Evolutionary conservation across 2,329 filamentous ascomycete genomes (phyloP).

Genomic region (Colletotrichum sp.): DNA sequence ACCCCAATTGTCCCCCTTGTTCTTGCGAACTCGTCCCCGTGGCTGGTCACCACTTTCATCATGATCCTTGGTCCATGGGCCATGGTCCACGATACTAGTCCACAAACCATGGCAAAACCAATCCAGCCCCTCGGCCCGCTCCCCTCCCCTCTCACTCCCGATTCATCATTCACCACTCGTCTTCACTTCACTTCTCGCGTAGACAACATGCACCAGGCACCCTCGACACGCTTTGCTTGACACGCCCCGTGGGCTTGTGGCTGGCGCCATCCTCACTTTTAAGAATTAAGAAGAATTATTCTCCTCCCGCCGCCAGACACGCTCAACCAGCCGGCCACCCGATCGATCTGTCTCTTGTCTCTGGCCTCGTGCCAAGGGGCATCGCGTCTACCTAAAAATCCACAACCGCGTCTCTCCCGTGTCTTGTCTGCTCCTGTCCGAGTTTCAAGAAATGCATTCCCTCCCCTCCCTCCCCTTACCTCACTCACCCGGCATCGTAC

Average conservation of each 20-base stretch:
- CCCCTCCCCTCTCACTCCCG: not conserved
- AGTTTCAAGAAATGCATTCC: not conserved
- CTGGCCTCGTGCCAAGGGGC: not conserved
- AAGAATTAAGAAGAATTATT: not conserved
- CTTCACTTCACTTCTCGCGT: not conserved
- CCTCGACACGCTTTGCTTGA: not conserved
- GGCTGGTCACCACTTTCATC: not conserved
- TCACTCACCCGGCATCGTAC: not conserved
- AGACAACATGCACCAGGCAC: not conserved
- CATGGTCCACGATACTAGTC: not conserved
- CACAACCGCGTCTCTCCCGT: not conserved
- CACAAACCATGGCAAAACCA: constrained; percentile 1
- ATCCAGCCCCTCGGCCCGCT: constrained; percentile 8
- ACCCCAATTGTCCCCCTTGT: constrained; percentile 12
- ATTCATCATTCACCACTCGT: not conserved
- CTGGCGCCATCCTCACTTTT: not conserved
- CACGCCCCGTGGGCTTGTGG: not conserved
- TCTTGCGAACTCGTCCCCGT: not conserved
- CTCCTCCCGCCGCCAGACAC: not conserved
- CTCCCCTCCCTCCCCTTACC: not conserved
- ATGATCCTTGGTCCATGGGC: not conserved
- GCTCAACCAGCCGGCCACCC: not conserved
- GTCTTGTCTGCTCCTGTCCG: not conserved
- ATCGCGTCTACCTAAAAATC: not conserved
- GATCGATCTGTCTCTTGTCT: not conserved